Evolutionary conservation across 768 basidiomycete species (phyloP), one percentile per base, ranked within the genome.

Genomic region (Polyporus arcularius): DNA sequence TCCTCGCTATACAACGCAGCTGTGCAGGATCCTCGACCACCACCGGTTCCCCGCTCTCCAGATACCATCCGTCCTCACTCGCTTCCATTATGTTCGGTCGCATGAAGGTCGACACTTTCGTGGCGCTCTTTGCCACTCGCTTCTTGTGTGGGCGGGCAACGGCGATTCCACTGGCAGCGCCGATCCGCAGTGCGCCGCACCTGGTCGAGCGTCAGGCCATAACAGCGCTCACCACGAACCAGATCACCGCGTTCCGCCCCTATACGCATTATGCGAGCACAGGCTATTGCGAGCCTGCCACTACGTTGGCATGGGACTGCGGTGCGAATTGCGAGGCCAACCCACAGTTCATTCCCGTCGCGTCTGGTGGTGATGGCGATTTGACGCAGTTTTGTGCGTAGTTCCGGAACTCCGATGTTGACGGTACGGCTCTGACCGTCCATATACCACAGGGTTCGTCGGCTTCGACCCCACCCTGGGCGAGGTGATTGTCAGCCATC

Each of bases 311-410:
- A 15, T 75, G 74, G 74, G 53, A 7, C 46, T 75, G 74, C 43
- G 74, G 74, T 3, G 55, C 68, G 60, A 67, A 82, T 63, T 85
- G 83, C 64, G 48, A 76, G 0, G 80, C 80, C 0, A 84, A 81
- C 65, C 70, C 80, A 5, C 60, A 57, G 16, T 85, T 85, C 55
- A 52, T 74, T 28, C 82, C 84, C 0, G 68, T 80, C 26, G 82
- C 79, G 2, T 73, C 79, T 9, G 83, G 84, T 5, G 84, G 83
- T 10, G 70, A 83, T 52, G 83, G 80, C 7, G 54, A 60, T 40
- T 50, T 35, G 0, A 66, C 71, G 1, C 84, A 80, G 57, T 83
- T 75, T 63, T 84, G 68, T 71, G 28, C 15, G 68, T 53, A 21
- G 41, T 30, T 16, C 40, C 12, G 4, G 38, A 21, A 38, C n/a